Evolutionary conservation across 2,329 filamentous ascomycete species (phyloP).

Genomic region (Fragosphaeria purpurea): DNA sequence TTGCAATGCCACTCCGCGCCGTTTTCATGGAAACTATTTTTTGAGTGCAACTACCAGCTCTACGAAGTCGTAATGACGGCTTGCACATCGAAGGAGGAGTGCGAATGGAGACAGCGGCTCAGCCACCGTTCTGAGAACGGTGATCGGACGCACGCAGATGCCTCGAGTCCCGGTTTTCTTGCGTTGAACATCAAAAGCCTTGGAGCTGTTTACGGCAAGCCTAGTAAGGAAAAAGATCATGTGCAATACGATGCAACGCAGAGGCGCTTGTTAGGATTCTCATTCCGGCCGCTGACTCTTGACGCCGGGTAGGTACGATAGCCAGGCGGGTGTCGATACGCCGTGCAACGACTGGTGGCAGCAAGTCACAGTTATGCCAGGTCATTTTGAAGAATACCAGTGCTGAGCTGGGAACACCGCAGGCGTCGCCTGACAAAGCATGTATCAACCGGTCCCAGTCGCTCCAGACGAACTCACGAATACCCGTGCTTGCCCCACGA

Average conservation of each 20-base stretch:
- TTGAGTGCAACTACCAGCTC: constrained; percentile 64
- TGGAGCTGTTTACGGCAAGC: constrained; percentile 64
- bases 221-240: constrained; percentile 33
- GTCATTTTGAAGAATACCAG: constrained; percentile 83
- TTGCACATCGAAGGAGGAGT: constrained; percentile 70
- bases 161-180: constrained; percentile 51
- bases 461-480: constrained; percentile 53
- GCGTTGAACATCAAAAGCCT: constrained; percentile 62
- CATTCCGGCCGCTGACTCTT: no score
- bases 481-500: constrained; percentile 63
- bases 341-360: constrained; percentile 62
- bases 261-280: no score
- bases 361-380: constrained; percentile 58
- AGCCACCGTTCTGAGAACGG: constrained; percentile 39
- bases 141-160: constrained; percentile 34
- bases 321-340: constrained; percentile 68
- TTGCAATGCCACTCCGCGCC: constrained; percentile 78
- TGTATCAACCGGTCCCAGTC: constrained; percentile 71
- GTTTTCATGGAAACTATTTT: constrained; percentile 86
- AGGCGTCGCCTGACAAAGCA: constrained; percentile 32
- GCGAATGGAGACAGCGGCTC: constrained; percentile 67
- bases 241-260: no score
- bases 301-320: constrained; percentile 37
- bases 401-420: constrained; percentile 44
- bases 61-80: constrained; percentile 84